Percentiles rank a stretch among this genome's conserved stretches.
These are phyloP conservation scores for Rosa multiflora DNA, from an alignment of 306 rosid genomes.

Conservation along the genomic window DNA sequence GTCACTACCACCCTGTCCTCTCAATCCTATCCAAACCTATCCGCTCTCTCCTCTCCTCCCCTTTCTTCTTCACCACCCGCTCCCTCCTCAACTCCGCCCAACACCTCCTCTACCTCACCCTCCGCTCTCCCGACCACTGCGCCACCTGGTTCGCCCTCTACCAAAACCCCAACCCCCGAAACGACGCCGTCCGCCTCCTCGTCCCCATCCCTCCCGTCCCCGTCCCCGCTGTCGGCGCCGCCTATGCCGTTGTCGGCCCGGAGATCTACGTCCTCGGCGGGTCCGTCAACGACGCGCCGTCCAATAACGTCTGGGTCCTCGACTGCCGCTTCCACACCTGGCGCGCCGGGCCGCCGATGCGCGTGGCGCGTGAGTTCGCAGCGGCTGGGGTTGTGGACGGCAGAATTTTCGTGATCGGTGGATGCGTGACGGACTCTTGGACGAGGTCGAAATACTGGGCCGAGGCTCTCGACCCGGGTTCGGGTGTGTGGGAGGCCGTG, in stretches of 20 bases:
- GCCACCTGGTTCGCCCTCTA: conserved; percentile 53
- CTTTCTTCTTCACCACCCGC: conserved; percentile 52
- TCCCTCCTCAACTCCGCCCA: conserved; percentile 43
- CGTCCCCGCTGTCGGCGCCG: conserved; percentile 47
- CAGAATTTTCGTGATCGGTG: conserved; percentile 62
- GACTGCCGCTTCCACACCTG: conserved; percentile 74
- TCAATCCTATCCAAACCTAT: conserved; percentile 49
- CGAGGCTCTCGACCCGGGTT: conserved; percentile 47
- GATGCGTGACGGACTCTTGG: conserved; percentile 63
- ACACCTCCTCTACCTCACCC: conserved; percentile 50
- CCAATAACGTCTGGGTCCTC: conserved; percentile 58
- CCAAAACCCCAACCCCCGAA: conserved; percentile 8
- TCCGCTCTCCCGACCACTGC: conserved; percentile 37
- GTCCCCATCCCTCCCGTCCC: conserved; percentile 55
- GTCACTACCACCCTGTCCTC: conserved; percentile 48
- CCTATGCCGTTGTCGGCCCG: conserved; percentile 54
- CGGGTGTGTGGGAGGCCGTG: conserved; percentile 52
- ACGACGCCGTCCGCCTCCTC: conserved; percentile 13
- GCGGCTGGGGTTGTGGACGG: conserved; percentile 63
- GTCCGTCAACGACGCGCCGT: conserved; percentile 54
- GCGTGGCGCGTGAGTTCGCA: conserved; percentile 63
- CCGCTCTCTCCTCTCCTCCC: conserved; percentile 51
- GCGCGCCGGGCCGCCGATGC: conserved; percentile 57
- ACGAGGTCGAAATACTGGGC: conserved; percentile 57
- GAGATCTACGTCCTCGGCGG: conserved; percentile 74